Evolutionary conservation across 192 early-diverging fungal genomes (phyloP), one percentile per base, ranked within the genome.

Genomic region (Cetraspora pellucida): DNA sequence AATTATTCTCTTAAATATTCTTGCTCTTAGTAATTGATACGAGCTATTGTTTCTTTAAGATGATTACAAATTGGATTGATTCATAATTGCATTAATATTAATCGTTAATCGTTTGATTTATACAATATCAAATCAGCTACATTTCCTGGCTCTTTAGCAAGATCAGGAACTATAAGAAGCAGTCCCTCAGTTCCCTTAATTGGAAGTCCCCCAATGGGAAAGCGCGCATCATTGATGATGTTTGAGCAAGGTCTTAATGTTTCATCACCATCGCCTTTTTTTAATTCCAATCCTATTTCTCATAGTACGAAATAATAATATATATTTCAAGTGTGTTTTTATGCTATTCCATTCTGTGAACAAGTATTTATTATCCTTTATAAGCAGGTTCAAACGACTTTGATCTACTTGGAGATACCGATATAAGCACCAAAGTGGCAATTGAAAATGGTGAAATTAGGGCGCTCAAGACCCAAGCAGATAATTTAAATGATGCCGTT

Each of bases 361-460:
- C 37, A 46, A 25, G n/a, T 25, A 19, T 61, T 65, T 28, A 7
- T 28, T 28, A 14, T 60, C 58, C 14, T 55, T 55, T 6, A 55
- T 19, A 10, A 55, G 27, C 3, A 65, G 63, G 27, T 14, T 27
- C 19, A 49, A 54, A 10, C 16, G 55, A 71, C 46, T 17, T 78
- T 89, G 75, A 87, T 46, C 54, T 60, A 3, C 47, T 90, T 54
- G 79, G 80, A n/a, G 70, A 82, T 25, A 83, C 77, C 9, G 79
- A 84, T 72, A 71, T 81, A 75, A 75, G 68, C 10, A 79, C 81
- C 55, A 83, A 89, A 44, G 77, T 93, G 27, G 82, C 83, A 10
- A 76, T 81, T 43, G 87, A 89, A 45, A 89, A 87, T n/a, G 83
- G 87, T 30, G 90, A 93, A 68, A 77, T 94, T 11, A 78, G 87